Percentiles rank a stretch among this genome's conserved stretches.
Conservation (phyloP, 495 filamentous ascomycete species). For the Cladorrhinum samala region DNA sequence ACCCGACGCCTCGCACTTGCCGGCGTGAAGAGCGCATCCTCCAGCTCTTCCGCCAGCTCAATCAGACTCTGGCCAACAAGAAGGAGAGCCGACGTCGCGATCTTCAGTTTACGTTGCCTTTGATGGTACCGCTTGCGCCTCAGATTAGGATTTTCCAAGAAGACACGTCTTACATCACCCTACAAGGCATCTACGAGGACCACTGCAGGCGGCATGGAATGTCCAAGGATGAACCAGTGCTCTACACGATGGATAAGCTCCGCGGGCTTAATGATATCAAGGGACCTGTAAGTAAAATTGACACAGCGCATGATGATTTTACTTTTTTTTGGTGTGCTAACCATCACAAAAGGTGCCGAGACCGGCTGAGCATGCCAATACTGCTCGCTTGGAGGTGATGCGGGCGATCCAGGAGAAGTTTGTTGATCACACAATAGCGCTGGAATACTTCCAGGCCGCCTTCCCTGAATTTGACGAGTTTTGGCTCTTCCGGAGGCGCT, state of each 20-base stretch:
- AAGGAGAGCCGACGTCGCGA: slow-evolving; percentile 93
- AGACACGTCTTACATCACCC: slow-evolving; percentile 86
- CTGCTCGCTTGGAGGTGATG: slow-evolving; percentile 75
- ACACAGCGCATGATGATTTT: too few species aligned
- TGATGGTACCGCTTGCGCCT: slow-evolving; percentile 91
- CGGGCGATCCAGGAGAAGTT: slow-evolving; percentile 85
- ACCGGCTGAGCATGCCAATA: slow-evolving; percentile 57
- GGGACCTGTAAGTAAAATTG: slow-evolving; percentile 45
- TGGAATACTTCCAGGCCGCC: slow-evolving; percentile 84
- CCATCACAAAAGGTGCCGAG: slow-evolving; percentile 44
- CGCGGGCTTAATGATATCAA: slow-evolving; percentile 66
- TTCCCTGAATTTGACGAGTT: slow-evolving; percentile 90
- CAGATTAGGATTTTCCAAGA: slow-evolving; percentile 92
- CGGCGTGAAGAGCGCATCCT: slow-evolving; percentile 90
- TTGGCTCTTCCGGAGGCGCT: slow-evolving; percentile 95
- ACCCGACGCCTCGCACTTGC: slow-evolving; percentile 85
- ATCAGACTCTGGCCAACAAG: slow-evolving; percentile 77
- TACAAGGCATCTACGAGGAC: slow-evolving; percentile 93
- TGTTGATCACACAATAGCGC: slow-evolving; percentile 70
- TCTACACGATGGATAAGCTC: slow-evolving; percentile 92
- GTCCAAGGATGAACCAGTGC: slow-evolving; percentile 89
- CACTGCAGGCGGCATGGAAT: slow-evolving; percentile 80
- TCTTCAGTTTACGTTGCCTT: slow-evolving; percentile 87
- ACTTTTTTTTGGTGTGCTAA: slow-evolving; percentile 14
- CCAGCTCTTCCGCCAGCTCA: slow-evolving; percentile 97